These are phyloP conservation scores for Prunus fruticosa DNA, from an alignment of 306 rosid species.

Conservation along the genomic window DNA sequence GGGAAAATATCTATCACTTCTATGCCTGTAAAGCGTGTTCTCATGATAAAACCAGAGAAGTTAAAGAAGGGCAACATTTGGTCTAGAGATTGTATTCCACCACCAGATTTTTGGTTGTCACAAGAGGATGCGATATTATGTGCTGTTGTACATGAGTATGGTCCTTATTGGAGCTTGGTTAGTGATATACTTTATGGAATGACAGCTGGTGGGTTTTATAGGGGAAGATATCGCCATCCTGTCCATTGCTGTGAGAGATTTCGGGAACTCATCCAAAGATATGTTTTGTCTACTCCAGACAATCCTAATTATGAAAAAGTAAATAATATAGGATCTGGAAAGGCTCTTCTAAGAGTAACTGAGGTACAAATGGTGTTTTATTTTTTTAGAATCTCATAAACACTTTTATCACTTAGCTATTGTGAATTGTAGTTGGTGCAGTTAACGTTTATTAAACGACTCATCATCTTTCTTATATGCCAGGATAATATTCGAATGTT, in stretches of 20 bases:
- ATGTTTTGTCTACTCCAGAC: slow-evolving; percentile 60
- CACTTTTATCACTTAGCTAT: slow-evolving; percentile 5
- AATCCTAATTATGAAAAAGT: slow-evolving; percentile 67
- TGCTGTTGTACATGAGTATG: slow-evolving; percentile 91
- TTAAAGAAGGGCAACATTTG: slow-evolving; percentile 74
- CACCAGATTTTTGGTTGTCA: slow-evolving; percentile 86
- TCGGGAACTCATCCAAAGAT: slow-evolving; percentile 81
- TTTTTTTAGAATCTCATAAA: neutral
- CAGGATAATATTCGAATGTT: slow-evolving; percentile 82
- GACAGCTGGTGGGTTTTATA: slow-evolving; percentile 83
- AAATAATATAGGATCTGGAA: slow-evolving; percentile 73
- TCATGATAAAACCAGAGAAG: slow-evolving; percentile 83
- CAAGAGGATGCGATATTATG: slow-evolving; percentile 94
- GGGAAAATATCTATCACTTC: slow-evolving; percentile 86
- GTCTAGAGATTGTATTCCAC: slow-evolving; percentile 87
- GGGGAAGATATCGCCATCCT: slow-evolving; percentile 96
- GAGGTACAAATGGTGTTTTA: slow-evolving; percentile 53
- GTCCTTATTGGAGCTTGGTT: slow-evolving; percentile 87
- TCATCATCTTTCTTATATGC: slow-evolving; percentile 23
- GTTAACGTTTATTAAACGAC: neutral
- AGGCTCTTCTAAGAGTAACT: slow-evolving; percentile 91
- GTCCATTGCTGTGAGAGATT: slow-evolving; percentile 96
- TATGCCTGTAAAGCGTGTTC: slow-evolving; percentile 81
- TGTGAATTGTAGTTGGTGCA: neutral
- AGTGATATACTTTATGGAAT: slow-evolving; percentile 75